Conservation (phyloP, 768 basidiomycete genomes). For the Rhizopogon vulgaris region DNA sequence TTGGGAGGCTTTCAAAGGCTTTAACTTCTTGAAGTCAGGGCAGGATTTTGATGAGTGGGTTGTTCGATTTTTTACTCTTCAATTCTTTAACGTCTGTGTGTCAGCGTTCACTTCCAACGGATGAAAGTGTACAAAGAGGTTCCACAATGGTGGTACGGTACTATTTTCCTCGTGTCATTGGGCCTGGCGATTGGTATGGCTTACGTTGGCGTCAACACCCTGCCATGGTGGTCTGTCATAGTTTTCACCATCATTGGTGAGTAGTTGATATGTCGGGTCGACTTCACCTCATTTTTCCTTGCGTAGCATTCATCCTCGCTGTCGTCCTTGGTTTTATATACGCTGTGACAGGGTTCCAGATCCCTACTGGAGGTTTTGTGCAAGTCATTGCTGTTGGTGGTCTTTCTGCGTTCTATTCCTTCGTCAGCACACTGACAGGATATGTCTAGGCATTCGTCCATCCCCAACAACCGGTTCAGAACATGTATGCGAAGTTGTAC, state of each 20-base stretch:
- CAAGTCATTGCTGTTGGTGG: slow-evolving; percentile 9
- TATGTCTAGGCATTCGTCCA: slow-evolving; percentile 22
- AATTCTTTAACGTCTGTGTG: neutral
- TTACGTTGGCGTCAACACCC: slow-evolving; percentile 33
- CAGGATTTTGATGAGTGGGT: slow-evolving; percentile 5
- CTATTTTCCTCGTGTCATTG: slow-evolving; percentile 39
- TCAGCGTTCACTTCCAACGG: slow-evolving; percentile 23
- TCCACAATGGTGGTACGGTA: slow-evolving; percentile 46
- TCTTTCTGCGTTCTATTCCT: neutral
- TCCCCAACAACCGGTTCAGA: slow-evolving; percentile 10
- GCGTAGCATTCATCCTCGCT: slow-evolving; percentile 25
- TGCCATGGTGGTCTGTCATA: slow-evolving; percentile 52
- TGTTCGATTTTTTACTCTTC: neutral
- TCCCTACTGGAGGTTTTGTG: slow-evolving; percentile 8
- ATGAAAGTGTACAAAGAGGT: slow-evolving; percentile 51
- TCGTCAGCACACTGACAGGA: neutral
- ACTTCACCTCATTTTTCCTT: slow-evolving; percentile 10
- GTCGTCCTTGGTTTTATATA: slow-evolving; percentile 34
- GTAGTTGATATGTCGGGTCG: slow-evolving; percentile 9
- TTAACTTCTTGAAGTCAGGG: slow-evolving; percentile 20
- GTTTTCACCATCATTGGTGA: slow-evolving; percentile 37
- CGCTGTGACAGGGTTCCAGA: slow-evolving; percentile 9
- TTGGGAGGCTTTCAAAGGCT: slow-evolving; percentile 14
- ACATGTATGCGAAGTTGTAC: slow-evolving; percentile 52
- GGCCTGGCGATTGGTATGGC: slow-evolving; percentile 43